phyloP scores from a whole-genome alignment of 2,329 filamentous ascomycete species.

The Lizonia empirigonia region DNA sequence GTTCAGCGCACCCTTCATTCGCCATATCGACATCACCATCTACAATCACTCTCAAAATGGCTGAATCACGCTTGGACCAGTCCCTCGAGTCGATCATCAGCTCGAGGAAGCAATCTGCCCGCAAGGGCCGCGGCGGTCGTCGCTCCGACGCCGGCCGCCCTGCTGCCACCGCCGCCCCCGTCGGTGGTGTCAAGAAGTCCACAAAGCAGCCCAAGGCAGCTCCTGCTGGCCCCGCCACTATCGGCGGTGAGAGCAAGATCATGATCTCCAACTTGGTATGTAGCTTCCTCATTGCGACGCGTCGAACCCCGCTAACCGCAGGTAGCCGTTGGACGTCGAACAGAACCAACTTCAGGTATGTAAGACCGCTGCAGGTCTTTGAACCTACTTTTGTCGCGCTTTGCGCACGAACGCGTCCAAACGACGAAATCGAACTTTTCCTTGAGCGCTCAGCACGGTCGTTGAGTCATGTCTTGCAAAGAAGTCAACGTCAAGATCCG shows the following conservation, averaged over 20 bases:
- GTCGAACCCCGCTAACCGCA: conserved; percentile 54
- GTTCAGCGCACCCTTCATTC: conserved; percentile 17
- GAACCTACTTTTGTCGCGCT: conserved; percentile 46
- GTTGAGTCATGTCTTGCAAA: conserved; percentile 37
- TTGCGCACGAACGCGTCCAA: conserved; percentile 42
- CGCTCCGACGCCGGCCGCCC: conserved; percentile 56
- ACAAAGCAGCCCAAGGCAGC: conserved; percentile 64
- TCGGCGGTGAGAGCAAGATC: conserved; percentile 86
- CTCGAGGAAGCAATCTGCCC: conserved; percentile 64
- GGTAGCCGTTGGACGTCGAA: conserved; percentile 90
- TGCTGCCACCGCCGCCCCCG: conserved; percentile 68
- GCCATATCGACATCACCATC: conserved; percentile 9
- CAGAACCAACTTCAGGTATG: conserved; percentile 99
- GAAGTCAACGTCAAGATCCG: conserved; percentile 34
- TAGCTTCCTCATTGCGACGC: conserved; percentile 18
- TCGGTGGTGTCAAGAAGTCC: conserved; percentile 85
- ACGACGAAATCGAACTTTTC: conserved; percentile 33
- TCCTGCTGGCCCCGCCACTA: conserved; percentile 67
- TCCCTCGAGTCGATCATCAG: conserved; percentile 97
- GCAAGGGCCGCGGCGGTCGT: conserved; percentile 56
- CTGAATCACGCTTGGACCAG: conserved; percentile 83
- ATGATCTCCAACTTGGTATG: conserved; percentile 98
- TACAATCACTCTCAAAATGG: conserved; percentile 26
- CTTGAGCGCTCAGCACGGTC: conserved; percentile 27
- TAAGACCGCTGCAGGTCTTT: conserved; percentile 69